Evolutionary conservation across 2,329 filamentous ascomycete genomes (phyloP).

Genomic region (Exophiala sp.): DNA sequence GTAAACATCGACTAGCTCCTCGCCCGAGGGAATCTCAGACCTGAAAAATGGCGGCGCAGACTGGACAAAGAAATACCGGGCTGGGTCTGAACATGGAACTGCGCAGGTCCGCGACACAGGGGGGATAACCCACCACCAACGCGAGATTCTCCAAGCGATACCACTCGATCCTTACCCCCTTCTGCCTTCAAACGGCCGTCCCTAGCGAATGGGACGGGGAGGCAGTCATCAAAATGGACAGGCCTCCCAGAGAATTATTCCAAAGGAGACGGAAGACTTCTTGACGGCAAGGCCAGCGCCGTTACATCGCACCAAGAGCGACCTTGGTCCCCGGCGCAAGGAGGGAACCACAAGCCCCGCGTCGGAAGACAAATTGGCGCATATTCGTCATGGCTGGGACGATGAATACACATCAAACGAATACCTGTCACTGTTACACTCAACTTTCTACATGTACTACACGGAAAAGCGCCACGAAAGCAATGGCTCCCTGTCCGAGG

Average conservation of each 20-base stretch:
- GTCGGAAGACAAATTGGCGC: slow-evolving; percentile 48
- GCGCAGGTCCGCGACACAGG: slow-evolving; percentile 18
- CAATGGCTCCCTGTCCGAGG: slow-evolving; percentile 71
- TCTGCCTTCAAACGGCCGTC: slow-evolving; percentile 8
- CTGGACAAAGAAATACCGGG: slow-evolving; percentile 4
- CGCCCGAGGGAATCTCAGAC: background rate
- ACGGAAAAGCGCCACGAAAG: slow-evolving; percentile 97
- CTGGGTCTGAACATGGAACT: slow-evolving; percentile 16
- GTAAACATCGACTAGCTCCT: slow-evolving; percentile 6
- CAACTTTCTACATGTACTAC: slow-evolving; percentile 99
- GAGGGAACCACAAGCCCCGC: slow-evolving; percentile 32
- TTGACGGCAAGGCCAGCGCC: slow-evolving; percentile 22
- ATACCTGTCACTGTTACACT: slow-evolving; percentile 76
- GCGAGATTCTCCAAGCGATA: slow-evolving; percentile 8
- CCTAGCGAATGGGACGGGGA: slow-evolving; percentile 4
- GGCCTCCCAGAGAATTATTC: slow-evolving; percentile 18
- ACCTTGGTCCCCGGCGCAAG: slow-evolving; percentile 46
- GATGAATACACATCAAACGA: slow-evolving; percentile 87
- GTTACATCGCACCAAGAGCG: slow-evolving; percentile 48
- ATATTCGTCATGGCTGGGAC: slow-evolving; percentile 79
- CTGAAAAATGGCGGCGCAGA: slow-evolving; percentile 14
- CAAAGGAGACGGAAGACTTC: slow-evolving; percentile 23
- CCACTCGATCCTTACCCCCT: slow-evolving; percentile 6
- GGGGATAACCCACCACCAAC: slow-evolving; percentile 5
- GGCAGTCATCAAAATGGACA: slow-evolving; percentile 13